Percentiles rank a stretch among this genome's conserved stretches.
Conservation (phyloP, 1,284 basidiomycete species). For the Dichomitus squalens region DNA sequence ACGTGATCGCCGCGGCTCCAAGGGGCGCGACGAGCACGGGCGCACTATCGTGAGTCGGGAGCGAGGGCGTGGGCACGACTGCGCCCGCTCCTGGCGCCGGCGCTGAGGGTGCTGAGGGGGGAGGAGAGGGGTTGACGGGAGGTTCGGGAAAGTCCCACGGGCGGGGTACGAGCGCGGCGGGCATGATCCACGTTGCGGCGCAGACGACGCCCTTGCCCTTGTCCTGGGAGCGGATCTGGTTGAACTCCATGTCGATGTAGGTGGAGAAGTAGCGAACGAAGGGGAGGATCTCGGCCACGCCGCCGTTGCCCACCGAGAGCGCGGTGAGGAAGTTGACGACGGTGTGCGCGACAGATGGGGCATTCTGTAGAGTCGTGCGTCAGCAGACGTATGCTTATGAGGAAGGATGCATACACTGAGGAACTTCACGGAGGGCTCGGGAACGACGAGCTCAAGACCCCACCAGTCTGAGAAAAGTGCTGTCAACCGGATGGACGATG, state of each 20-base stretch:
- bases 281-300: slow-evolving; percentile 75
- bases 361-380: slow-evolving; percentile 40
- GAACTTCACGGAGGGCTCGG: slow-evolving; percentile 63
- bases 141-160: slow-evolving; percentile 73
- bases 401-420: slow-evolving; percentile 46
- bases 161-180: slow-evolving; percentile 72
- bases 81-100: too few relatives aligned
- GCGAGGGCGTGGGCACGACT: too few relatives aligned
- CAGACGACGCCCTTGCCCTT: slow-evolving; percentile 78
- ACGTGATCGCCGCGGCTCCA: slow-evolving; percentile 8
- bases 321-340: slow-evolving; percentile 75
- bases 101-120: too few relatives aligned
- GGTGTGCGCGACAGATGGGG: slow-evolving; percentile 60
- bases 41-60: too few relatives aligned
- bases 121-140: slow-evolving; percentile 25
- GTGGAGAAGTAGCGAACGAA: slow-evolving; percentile 79
- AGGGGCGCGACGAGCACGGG: slow-evolving; percentile 18
- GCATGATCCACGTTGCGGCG: slow-evolving; percentile 84
- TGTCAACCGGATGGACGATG: neutral
- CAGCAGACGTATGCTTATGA: slow-evolving; percentile 32
- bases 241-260: slow-evolving; percentile 74
- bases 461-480: slow-evolving; percentile 66
- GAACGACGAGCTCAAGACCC: slow-evolving; percentile 76
- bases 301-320: slow-evolving; percentile 64
- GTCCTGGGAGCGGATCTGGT: slow-evolving; percentile 61